Evolutionary conservation across 2,329 filamentous ascomycete genomes (phyloP), one percentile per base, ranked within the genome.

Genomic region (Xylariales sp.): DNA sequence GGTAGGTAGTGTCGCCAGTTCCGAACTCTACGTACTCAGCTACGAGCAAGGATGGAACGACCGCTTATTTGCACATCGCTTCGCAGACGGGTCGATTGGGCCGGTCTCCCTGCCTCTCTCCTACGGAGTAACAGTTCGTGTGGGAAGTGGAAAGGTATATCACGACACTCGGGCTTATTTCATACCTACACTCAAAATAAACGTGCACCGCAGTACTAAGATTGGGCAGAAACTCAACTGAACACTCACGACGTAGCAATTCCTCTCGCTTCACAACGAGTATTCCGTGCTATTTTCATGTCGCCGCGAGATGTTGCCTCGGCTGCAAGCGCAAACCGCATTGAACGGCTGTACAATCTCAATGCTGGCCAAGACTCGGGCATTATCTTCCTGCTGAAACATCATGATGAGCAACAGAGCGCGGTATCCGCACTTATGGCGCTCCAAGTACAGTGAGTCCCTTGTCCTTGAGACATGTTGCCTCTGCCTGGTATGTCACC

Each of bases 231-330:
- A 73, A 71, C 74, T 3, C 76, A 73, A 16, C 75, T 87, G 2
- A 72, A 76, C 16, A 80, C 78, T 1, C 82, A 86, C 68, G 85
- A 87, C 69, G 71, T 86, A 36, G 81, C 81, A 14, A 77, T 87
- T 45, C 76, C 77, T 3, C 62, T 83, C 23, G 58, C 53, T 8
- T 43, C 68, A 8, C 68, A 58, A 23, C 67, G 72, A 9, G 61
- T 75, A 6, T 79, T 83, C 55, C 80, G 79, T 30, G 77, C 80
- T 32, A 69, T 85, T 14, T 79, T 85, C 5, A 71, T 86, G 41
- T 80, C 81, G 1, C 68, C 80, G 2, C 64, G 52, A 12, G 81
- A 86, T 14, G 69, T 81, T 9, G 76, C 74, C 8, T 69, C 74
- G n/a, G 55, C 72, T 2, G 69, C 72, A 1, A 78, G 75, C 18